Percentiles rank a stretch among this genome's conserved stretches.
These are phyloP conservation scores for Exophiala sp. DNA, from an alignment of 2,329 filamentous ascomycete species.

Conservation along the genomic window DNA sequence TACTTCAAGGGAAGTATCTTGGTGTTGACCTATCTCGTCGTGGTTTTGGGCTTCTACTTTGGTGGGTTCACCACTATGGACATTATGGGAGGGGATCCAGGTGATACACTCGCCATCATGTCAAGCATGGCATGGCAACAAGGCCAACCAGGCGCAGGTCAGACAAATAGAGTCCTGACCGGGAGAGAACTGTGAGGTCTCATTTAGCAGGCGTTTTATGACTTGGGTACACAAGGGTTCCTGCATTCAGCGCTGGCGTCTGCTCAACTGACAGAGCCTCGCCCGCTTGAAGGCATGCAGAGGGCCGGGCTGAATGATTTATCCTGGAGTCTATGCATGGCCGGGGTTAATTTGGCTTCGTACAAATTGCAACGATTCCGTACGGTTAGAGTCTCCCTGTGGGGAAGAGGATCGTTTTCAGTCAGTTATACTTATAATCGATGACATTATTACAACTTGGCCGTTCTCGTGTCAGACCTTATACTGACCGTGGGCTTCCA, in stretches of 20 bases:
- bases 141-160: background rate
- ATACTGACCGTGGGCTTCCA: too few relatives aligned
- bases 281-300: background rate
- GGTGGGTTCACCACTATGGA: slow-evolving; percentile 58
- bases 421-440: slow-evolving; percentile 1
- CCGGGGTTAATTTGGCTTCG: too few relatives aligned
- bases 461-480: background rate
- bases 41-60: slow-evolving; percentile 86
- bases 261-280: background rate
- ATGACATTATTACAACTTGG: background rate
- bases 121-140: slow-evolving; percentile 22
- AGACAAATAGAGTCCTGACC: background rate
- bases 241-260: background rate
- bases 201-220: background rate
- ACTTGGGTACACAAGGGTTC: too few relatives aligned
- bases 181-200: slow-evolving; percentile 12
- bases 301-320: too few relatives aligned
- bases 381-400: too few relatives aligned
- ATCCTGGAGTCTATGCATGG: too few relatives aligned
- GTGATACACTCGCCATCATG: slow-evolving; percentile 40
- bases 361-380: too few relatives aligned
- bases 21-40: slow-evolving; percentile 85
- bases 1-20: slow-evolving; percentile 99
- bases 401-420: too few relatives aligned
- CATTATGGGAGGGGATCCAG: slow-evolving; percentile 43